phyloP scores from a whole-genome alignment of 2,329 filamentous ascomycete species.

The Trichoderma sp. region DNA sequence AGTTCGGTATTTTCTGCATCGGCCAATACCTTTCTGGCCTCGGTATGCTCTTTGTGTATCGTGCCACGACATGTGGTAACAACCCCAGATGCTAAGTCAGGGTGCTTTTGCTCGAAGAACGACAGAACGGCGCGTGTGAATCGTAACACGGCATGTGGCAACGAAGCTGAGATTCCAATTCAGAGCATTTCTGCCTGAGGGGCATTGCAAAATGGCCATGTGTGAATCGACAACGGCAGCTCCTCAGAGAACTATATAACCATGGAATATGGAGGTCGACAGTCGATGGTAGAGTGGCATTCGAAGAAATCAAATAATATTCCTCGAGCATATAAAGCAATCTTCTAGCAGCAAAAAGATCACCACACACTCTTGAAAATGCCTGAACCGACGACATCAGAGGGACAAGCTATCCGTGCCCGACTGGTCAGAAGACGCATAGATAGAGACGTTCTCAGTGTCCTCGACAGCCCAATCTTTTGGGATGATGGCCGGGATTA shows the following conservation, averaged over 20 bases:
- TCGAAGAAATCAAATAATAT: neutral
- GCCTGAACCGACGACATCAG: neutral
- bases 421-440: neutral
- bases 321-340: neutral
- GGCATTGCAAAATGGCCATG: neutral
- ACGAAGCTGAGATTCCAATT: neutral
- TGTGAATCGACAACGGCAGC: neutral
- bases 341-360: neutral
- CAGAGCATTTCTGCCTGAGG: neutral
- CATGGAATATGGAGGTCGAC: neutral
- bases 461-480: neutral
- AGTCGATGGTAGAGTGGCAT: neutral
- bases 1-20: too few species aligned
- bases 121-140: neutral
- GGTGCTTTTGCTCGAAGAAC: neutral
- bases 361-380: neutral
- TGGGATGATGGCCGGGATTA: neutral
- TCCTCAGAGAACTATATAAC: neutral
- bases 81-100: neutral
- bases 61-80: neutral
- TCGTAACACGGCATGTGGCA: neutral
- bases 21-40: neutral
- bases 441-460: neutral
- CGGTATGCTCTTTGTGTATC: neutral
- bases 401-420: neutral